Conservation (phyloP, 805 yeast genomes). For the Metschnikowia similis region DNA sequence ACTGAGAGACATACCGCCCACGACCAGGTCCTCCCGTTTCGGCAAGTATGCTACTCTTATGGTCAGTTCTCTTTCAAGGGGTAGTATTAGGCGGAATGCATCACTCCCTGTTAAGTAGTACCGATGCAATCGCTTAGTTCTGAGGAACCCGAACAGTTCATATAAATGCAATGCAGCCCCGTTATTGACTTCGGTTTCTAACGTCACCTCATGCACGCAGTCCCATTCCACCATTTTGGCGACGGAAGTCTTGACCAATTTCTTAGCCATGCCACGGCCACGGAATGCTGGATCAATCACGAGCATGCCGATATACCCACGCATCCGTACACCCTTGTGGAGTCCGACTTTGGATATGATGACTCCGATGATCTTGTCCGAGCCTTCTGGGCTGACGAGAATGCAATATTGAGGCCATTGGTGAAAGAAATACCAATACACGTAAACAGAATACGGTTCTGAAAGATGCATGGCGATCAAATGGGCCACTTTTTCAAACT, state of each 20-base stretch:
- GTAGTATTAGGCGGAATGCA: conserved; percentile 82
- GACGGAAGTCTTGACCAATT: conserved; percentile 58
- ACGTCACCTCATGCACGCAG: conserved; percentile 82
- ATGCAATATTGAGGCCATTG: conserved; percentile 87
- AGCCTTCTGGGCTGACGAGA: conserved; percentile 45
- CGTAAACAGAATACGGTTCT: conserved; percentile 93
- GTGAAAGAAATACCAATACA: conserved; percentile 82
- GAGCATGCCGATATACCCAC: conserved; percentile 97
- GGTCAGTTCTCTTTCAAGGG: conserved; percentile 54
- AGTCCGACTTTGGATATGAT: conserved; percentile 77
- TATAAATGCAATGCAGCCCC: conserved; percentile 63
- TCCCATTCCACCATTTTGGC: conserved; percentile 56
- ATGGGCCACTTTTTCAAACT: conserved; percentile 47
- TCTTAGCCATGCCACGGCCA: conserved; percentile 78
- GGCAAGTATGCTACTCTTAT: conserved; percentile 51
- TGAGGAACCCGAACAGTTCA: conserved; percentile 70
- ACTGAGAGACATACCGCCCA: not conserved
- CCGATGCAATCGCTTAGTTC: conserved; percentile 71
- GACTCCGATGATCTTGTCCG: conserved; percentile 60
- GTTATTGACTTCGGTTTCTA: conserved; percentile 89
- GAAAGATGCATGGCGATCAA: conserved; percentile 72
- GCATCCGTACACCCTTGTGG: conserved; percentile 64
- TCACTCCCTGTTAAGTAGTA: conserved; percentile 92
- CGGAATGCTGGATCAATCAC: conserved; percentile 72
- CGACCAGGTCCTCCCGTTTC: not conserved